Evolutionary conservation across 208 protist genomes (phyloP).

Genomic region (Trypanosoma conorhini): DNA sequence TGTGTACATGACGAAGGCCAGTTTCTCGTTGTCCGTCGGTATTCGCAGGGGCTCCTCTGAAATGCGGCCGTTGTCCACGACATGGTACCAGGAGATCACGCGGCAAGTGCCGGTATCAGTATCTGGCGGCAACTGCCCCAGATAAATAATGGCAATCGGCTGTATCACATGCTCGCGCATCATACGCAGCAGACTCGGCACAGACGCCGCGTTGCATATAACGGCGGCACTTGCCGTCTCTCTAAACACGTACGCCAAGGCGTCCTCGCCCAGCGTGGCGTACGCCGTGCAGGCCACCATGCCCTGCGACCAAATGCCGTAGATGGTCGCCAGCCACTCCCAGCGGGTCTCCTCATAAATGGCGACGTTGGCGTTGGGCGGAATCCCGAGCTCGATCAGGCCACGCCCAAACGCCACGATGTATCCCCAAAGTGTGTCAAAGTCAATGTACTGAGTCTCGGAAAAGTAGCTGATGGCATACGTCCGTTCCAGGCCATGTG

Average conservation of each 20-base stretch:
- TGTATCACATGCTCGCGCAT: constrained; percentile 47
- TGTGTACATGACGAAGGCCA: constrained; percentile 90
- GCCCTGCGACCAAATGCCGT: constrained; percentile 67
- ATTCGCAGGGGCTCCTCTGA: constrained; percentile 27
- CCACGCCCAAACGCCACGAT: too few relatives aligned
- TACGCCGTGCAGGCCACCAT: constrained; percentile 76
- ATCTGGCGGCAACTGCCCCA: constrained; percentile 43
- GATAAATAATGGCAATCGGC: constrained; percentile 53
- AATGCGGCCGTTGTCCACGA: constrained; percentile 40
- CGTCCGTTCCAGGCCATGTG: constrained; percentile 34
- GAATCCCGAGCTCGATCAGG: too few relatives aligned
- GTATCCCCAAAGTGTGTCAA: too few relatives aligned
- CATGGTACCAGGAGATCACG: constrained; percentile 54
- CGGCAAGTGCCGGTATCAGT: constrained; percentile 18
- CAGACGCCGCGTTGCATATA: constrained; percentile 63
- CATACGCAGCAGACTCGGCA: constrained; percentile 43
- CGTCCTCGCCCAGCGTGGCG: constrained; percentile 80
- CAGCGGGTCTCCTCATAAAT: constrained; percentile 85
- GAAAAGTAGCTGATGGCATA: constrained; percentile 56
- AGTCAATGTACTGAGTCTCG: too few relatives aligned
- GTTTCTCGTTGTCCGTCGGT: constrained; percentile 57
- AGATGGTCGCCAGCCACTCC: constrained; percentile 72
- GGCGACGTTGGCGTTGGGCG: constrained; percentile 26
- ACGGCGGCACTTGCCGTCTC: constrained; percentile 70
- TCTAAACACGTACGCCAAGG: constrained; percentile 59